phyloP scores from a whole-genome alignment of 2,329 filamentous ascomycete species.

The Leptosphaerulina australis region DNA sequence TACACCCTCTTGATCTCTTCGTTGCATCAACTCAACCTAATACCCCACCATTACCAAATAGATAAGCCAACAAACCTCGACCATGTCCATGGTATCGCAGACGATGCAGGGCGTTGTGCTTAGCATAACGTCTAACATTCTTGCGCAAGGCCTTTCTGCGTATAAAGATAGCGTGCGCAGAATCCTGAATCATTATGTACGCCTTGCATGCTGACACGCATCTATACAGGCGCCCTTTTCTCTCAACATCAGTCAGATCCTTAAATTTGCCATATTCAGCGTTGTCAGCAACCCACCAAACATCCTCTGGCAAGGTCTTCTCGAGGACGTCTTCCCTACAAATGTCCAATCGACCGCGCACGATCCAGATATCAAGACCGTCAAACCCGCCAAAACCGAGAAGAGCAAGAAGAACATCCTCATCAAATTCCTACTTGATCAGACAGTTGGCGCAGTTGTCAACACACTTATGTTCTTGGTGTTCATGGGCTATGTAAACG shows the following conservation, averaged over 20 bases:
- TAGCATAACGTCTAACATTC: constrained; percentile 70
- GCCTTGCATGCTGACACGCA: constrained; percentile 14
- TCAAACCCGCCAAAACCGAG: constrained; percentile 32
- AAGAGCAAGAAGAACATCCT: constrained; percentile 67
- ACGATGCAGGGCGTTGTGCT: constrained; percentile 68
- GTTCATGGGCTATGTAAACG: constrained; percentile 60
- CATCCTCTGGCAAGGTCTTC: constrained; percentile 81
- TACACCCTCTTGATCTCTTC: neutral
- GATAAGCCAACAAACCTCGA: constrained; percentile 8
- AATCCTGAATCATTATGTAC: neutral
- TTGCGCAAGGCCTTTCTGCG: constrained; percentile 73
- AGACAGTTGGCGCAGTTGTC: constrained; percentile 67
- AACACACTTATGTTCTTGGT: constrained; percentile 70
- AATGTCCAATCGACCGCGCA: constrained; percentile 45
- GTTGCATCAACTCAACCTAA: neutral
- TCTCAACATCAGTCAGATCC: constrained; percentile 70
- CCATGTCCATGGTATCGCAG: constrained; percentile 46
- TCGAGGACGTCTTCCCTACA: constrained; percentile 77
- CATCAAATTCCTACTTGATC: constrained; percentile 71
- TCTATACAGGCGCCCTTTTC: constrained; percentile 60
- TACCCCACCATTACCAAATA: neutral
- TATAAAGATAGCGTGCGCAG: constrained; percentile 63
- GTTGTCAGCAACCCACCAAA: constrained; percentile 79
- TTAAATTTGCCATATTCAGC: constrained; percentile 79
- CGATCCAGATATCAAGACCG: constrained; percentile 32